Base-by-base conservation (phyloP, 2,329 filamentous ascomycete species). In the Apiospora arundinis region DNA sequence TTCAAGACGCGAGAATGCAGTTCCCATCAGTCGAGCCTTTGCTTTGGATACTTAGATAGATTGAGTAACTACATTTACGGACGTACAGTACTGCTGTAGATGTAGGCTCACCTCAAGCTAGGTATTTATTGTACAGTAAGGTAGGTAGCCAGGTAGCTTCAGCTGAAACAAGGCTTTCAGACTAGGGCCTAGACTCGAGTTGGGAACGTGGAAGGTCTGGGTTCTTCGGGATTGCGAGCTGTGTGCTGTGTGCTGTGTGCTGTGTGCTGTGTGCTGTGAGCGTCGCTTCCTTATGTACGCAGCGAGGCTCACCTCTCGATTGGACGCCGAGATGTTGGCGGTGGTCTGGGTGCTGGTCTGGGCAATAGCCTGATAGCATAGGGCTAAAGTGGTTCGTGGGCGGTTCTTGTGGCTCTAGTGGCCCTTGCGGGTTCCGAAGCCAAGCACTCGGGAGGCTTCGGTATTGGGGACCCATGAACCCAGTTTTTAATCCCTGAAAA, bases 401-500 rank as follows among this genome's bases (percentile, higher is more conserved):
- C 32, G n/a, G 18, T 16, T 32, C 28, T 14, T 25, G 49, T 28
- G 48, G 48, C 11, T 8, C 46, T 56, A 21, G 32, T 40, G 56
- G 56, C 8, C 28, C 28, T 23, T 32, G 49, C 23, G 49, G 49
- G 23, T 8, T 28, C 56, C 56, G 18, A 21, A 60, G 52, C 52
- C 56, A 63, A 63, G 56, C 56, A 68, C 44, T 68, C 66, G 66
- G 66, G 44, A 68, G 44, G 66, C 14, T 68, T 68, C 66, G 66
- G 66, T 68, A 18, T 48, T 68, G 11, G 14, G 14, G n/a, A 37
- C n/a, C 25, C 44, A 48, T 37, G 25, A 40, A 46, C 65, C 66
- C 66, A 48, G 9, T 37, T 40, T 40, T 40, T 40, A 40, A 63
- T 63, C 32, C 32, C 56, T 63, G 56, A n/a, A 63, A n/a, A 63